Conservation (phyloP, 495 filamentous ascomycete species). For the Podospora anserina region DNA sequence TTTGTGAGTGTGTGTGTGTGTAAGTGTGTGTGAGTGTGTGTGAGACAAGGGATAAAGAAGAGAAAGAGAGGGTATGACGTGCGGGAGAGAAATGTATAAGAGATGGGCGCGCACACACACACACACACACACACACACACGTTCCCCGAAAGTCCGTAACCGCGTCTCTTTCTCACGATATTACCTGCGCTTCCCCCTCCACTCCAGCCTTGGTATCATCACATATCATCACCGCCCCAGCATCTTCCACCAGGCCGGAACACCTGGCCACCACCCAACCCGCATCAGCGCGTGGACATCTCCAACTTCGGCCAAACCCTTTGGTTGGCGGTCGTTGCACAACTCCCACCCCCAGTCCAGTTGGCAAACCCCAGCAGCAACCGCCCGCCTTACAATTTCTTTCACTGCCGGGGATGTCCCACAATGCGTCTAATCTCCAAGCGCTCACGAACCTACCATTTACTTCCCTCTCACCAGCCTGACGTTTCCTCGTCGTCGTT, state of each 20-base stretch:
- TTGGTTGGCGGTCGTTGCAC: background rate
- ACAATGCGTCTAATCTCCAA: background rate
- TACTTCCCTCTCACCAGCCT: background rate
- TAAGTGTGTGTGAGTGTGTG: background rate
- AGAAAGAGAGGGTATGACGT: constrained; percentile 9
- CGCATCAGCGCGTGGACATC: background rate
- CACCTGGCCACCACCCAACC: too few relatives aligned
- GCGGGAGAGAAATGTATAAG: background rate
- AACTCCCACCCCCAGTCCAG: background rate
- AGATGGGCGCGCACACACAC: background rate
- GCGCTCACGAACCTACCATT: background rate
- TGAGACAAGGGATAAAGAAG: background rate
- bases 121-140: too few relatives aligned
- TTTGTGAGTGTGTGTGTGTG: background rate
- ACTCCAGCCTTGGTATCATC: too few relatives aligned
- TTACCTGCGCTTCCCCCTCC: too few relatives aligned
- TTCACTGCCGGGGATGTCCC: background rate
- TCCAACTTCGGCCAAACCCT: background rate
- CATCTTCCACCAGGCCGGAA: too few relatives aligned
- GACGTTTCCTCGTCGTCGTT: background rate
- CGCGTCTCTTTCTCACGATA: background rate
- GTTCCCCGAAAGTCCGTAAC: background rate
- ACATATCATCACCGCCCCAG: too few relatives aligned
- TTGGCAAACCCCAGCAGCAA: background rate
- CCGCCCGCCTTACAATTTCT: background rate